Conservation (phyloP, 768 basidiomycete species). For the Rhodocollybia butyracea region DNA sequence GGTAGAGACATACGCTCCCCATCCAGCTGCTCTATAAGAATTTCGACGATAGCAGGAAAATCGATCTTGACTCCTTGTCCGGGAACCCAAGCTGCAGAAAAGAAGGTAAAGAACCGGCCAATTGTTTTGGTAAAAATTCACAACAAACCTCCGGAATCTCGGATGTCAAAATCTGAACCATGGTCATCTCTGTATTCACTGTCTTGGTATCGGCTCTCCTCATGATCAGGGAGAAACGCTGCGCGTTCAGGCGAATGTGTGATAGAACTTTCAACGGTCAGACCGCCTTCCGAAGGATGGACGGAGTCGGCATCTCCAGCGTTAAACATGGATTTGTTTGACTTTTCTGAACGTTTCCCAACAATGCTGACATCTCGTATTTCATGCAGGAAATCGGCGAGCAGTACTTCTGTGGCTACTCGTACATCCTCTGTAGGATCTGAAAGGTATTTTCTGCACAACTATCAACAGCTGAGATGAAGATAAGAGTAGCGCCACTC, state of each 20-base stretch:
- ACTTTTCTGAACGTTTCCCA: conserved; percentile 60
- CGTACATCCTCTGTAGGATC: conserved; percentile 94
- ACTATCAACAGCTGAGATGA: conserved; percentile 9
- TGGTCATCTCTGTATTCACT: conserved; percentile 45
- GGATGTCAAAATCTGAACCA: conserved; percentile 47
- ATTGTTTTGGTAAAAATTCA: background rate
- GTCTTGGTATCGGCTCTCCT: conserved; percentile 36
- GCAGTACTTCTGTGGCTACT: conserved; percentile 83
- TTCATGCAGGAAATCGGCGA: conserved; percentile 88
- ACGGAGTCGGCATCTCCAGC: conserved; percentile 37
- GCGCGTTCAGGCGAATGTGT: conserved; percentile 55
- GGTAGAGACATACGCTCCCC: conserved; percentile 62
- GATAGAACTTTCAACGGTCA: background rate
- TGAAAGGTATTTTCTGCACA: conserved; percentile 82
- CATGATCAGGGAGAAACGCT: conserved; percentile 53
- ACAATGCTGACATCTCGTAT: conserved; percentile 82
- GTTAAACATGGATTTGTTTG: conserved; percentile 37
- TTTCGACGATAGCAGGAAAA: conserved; percentile 90
- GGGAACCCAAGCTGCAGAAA: conserved; percentile 72
- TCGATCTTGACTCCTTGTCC: conserved; percentile 93
- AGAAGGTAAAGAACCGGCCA: conserved; percentile 6
- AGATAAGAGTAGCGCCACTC: conserved; percentile 26
- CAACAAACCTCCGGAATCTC: conserved; percentile 61
- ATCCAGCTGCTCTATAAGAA: conserved; percentile 83
- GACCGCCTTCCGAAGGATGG: conserved; percentile 34